Evolutionary conservation across 1,284 basidiomycete genomes (phyloP).

Genomic region (Tetrapyrgos nigripes): DNA sequence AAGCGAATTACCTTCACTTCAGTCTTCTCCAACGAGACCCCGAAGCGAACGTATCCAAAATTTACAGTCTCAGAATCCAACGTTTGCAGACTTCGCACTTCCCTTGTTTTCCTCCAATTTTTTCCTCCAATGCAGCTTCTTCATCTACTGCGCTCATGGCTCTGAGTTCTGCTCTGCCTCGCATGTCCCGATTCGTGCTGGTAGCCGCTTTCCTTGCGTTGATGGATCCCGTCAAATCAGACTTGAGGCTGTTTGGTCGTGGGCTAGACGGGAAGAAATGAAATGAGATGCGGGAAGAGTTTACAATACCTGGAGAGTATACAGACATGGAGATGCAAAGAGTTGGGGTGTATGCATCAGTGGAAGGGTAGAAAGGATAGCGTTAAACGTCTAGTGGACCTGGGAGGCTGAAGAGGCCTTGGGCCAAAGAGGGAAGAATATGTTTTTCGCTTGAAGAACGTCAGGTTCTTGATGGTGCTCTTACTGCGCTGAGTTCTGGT

Average conservation of each 20-base stretch:
- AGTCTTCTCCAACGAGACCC: conserved; percentile 11
- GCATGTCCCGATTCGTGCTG: conserved; percentile 78
- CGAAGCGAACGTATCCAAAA: conserved; percentile 3
- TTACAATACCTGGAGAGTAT: conserved; percentile 61
- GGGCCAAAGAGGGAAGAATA: conserved; percentile 18
- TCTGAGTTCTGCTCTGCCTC: conserved; percentile 46
- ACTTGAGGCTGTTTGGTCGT: conserved; percentile 82
- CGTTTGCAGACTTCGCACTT: not conserved
- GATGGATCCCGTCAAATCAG: conserved; percentile 85
- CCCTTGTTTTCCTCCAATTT: conserved; percentile 18
- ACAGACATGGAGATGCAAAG: conserved; percentile 73
- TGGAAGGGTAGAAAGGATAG: conserved; percentile 29
- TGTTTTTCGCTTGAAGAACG: not conserved
- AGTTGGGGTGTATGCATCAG: conserved; percentile 63
- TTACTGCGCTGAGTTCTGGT: not conserved
- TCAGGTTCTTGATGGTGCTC: not conserved
- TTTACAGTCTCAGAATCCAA: not conserved
- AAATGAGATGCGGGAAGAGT: conserved; percentile 42
- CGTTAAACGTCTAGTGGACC: not conserved
- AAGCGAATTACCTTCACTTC: conserved; percentile 39
- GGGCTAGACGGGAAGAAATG: conserved; percentile 72
- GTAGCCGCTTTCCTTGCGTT: conserved; percentile 87
- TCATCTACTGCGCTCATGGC: conserved; percentile 2
- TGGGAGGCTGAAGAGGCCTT: not conserved
- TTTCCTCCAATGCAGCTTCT: not conserved